Base-by-base conservation (phyloP, 352 stramenopile genomes). In the Phytophthora agathidicida region DNA sequence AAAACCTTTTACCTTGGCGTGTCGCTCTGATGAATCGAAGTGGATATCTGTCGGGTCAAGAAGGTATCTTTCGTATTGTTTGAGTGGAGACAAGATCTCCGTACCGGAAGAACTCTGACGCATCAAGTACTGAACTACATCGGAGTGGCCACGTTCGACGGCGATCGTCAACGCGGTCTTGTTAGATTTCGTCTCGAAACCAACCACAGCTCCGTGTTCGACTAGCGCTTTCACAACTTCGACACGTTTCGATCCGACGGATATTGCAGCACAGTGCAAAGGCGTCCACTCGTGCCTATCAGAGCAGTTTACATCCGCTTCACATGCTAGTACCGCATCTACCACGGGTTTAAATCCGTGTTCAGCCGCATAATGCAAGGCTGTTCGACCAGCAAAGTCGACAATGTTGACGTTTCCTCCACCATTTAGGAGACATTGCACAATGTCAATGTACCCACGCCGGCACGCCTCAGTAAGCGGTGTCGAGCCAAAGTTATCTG, bases 211-310 rank as follows among this genome's bases (percentile, higher is more conserved):
- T 0, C 31, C 43, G 14, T 26, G 33, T 30, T 16, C 8, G 8
- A 62, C 20, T 20, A 63, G 7, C 5, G 33, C 1, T 9, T 68
- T 2, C 1, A 62, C 27, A 27, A 51, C 13, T 2, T n/a, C n/a
- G 30, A 5, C 7, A 16, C 3, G 9, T 43, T 30, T 5, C 38
- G 28, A 14, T 8, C 13, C 7, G 28, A 10, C n/a, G n/a, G n/a
- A n/a, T n/a, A n/a, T n/a, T 4, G 30, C 50, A 24, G 51, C 50
- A 35, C 19, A 28, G 4, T 68, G 59, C 22, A 68, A 17, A 6
- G 50, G 19, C 7, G 50, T 62, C 59, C 50, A 63, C 3, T 51
- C 59, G 16, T 32, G 30, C 11, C 50, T 30, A 38, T 68, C 59
- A 23, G 16, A 38, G 1, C 17, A 24, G 1, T 52, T 8, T 5